A percentile compares a stretch with the other conserved stretches of the same genome.
Evolutionary conservation across 768 basidiomycete genomes (phyloP).

Genomic region (Pisolithus orientalis): DNA sequence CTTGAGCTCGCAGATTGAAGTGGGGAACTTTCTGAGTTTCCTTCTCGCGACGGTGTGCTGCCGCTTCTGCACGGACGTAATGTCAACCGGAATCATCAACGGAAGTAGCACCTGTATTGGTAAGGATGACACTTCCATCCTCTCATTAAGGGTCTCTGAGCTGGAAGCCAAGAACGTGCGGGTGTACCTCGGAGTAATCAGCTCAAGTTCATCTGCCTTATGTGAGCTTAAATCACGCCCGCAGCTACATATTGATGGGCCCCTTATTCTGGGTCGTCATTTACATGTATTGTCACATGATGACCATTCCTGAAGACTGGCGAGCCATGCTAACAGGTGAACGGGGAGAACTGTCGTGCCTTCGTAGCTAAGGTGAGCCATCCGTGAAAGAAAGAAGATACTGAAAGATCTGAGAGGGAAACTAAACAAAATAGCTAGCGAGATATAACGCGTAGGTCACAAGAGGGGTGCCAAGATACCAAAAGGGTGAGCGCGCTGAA

Average conservation of each 20-base stretch:
- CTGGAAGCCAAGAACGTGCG: conserved; percentile 41
- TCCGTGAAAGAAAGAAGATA: too few species aligned
- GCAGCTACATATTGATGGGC: conserved; percentile 42
- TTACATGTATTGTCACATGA: conserved; percentile 47
- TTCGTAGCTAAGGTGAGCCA: too few species aligned
- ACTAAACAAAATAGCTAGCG: too few species aligned
- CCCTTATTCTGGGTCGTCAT: conserved; percentile 50
- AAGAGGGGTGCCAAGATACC: too few species aligned
- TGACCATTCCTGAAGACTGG: conserved; percentile 49
- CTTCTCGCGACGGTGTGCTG: conserved; percentile 20
- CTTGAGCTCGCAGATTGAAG: conserved; percentile 10
- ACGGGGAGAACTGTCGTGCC: not conserved
- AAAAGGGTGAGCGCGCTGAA: too few species aligned
- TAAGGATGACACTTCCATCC: conserved; percentile 49
- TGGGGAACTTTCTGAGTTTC: conserved; percentile 22
- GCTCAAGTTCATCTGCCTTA: conserved; percentile 1
- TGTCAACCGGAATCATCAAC: conserved; percentile 55
- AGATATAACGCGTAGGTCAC: too few species aligned
- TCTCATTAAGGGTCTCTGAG: conserved; percentile 41
- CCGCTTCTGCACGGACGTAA: conserved; percentile 36
- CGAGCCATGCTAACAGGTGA: not conserved
- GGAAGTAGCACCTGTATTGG: conserved; percentile 36
- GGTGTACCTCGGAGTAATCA: conserved; percentile 25
- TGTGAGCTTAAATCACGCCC: conserved; percentile 43
- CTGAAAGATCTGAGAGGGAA: too few species aligned